Conservation (phyloP, 2,329 filamentous ascomycete species). For the Xylogone sp. region DNA sequence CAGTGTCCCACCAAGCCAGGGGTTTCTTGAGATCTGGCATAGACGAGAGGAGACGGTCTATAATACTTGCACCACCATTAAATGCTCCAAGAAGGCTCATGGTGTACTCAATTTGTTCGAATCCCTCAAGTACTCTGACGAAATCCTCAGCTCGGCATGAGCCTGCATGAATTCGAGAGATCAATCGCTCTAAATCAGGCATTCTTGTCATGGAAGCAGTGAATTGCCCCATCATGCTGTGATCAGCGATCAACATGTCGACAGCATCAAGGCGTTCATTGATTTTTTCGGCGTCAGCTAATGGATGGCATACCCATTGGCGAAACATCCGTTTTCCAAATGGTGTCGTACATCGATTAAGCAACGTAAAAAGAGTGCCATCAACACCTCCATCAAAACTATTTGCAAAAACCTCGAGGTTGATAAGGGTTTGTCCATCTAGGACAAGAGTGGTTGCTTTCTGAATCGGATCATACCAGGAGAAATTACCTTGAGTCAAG, state of each 20-base stretch:
- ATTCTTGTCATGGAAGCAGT: slow-evolving; percentile 84
- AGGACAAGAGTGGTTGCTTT: slow-evolving; percentile 86
- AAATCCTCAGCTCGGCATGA: slow-evolving; percentile 91
- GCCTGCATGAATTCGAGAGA: slow-evolving; percentile 90
- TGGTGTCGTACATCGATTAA: slow-evolving; percentile 92
- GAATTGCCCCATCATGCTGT: slow-evolving; percentile 78
- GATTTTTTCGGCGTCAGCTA: slow-evolving; percentile 82
- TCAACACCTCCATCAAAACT: slow-evolving; percentile 80
- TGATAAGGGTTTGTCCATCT: slow-evolving; percentile 94
- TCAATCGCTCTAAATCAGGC: slow-evolving; percentile 89
- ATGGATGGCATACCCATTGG: slow-evolving; percentile 94
- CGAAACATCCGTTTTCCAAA: slow-evolving; percentile 96
- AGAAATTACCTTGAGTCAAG: slow-evolving; percentile 86
- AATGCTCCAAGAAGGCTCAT: slow-evolving; percentile 74
- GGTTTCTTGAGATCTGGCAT: slow-evolving; percentile 82
- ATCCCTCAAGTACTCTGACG: slow-evolving; percentile 87
- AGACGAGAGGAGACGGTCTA: slow-evolving; percentile 74
- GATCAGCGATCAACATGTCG: slow-evolving; percentile 84
- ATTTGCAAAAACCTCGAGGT: slow-evolving; percentile 96
- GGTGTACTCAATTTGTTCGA: slow-evolving; percentile 96
- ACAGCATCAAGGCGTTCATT: slow-evolving; percentile 93
- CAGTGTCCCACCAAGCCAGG: slow-evolving; percentile 82
- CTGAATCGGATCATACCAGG: slow-evolving; percentile 85
- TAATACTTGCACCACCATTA: slow-evolving; percentile 73
- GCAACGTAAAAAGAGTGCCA: slow-evolving; percentile 83